These are phyloP conservation scores for Forsythia viridissima DNA, from an alignment of 257 asterid genomes.

Conservation along the genomic window DNA sequence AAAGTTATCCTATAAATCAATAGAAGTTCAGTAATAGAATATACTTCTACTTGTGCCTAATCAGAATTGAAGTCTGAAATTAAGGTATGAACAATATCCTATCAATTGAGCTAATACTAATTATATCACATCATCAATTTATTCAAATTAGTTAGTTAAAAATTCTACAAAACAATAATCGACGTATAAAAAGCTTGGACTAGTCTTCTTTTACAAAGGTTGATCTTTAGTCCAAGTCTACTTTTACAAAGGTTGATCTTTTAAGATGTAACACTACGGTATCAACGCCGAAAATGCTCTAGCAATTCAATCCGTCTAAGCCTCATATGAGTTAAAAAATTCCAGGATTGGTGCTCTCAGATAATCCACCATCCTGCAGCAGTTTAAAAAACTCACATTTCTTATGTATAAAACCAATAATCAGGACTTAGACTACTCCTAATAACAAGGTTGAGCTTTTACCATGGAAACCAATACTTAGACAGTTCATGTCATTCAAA, in stretches of 20 bases:
- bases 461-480: neutral
- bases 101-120: neutral
- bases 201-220: neutral
- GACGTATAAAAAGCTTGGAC: neutral
- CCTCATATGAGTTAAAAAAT: neutral
- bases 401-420: neutral
- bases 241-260: neutral
- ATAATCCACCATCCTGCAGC: neutral
- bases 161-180: neutral
- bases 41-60: neutral
- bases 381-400: neutral
- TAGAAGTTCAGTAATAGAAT: neutral
- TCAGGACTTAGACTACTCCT: neutral
- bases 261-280: neutral
- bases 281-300: neutral
- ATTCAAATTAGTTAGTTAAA: neutral
- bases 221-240: neutral
- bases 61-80: neutral
- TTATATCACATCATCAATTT: neutral
- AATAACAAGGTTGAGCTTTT: neutral
- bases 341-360: neutral
- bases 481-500: neutral
- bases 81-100: neutral
- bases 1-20: slow-evolving; percentile 67
- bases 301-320: neutral